Percentiles rank a stretch among this genome's conserved stretches.
These are phyloP conservation scores for Ophiostoma australiae DNA, from an alignment of 2,329 filamentous ascomycete genomes.

Conservation along the genomic window DNA sequence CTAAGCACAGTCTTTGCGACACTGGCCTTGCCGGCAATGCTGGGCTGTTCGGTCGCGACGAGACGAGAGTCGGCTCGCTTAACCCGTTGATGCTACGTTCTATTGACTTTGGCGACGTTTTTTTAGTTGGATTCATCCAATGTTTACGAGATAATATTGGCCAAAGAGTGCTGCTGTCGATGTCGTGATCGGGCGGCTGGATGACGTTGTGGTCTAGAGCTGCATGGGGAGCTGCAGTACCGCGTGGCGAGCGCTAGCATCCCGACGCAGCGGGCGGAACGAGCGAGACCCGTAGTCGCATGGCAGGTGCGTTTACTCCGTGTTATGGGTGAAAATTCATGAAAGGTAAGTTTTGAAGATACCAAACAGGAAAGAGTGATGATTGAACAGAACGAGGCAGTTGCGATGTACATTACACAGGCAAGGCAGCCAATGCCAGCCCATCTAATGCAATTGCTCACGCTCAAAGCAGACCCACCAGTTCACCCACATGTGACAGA, in stretches of 20 bases:
- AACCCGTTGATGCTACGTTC: neutral
- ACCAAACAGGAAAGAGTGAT: neutral
- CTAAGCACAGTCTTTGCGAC: neutral
- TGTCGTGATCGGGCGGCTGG: constrained; percentile 4
- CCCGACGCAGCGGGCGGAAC: neutral
- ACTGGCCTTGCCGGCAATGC: neutral
- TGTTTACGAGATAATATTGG: constrained; percentile 6
- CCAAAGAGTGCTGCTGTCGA: neutral
- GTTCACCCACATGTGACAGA: neutral
- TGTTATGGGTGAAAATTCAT: too few relatives aligned
- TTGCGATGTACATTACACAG: neutral
- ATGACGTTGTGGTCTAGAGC: constrained; percentile 8
- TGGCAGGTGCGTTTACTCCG: neutral
- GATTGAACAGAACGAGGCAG: neutral
- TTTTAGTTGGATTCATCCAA: neutral
- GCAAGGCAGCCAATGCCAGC: neutral
- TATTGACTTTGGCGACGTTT: neutral
- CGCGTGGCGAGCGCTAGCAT: neutral
- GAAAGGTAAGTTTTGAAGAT: too few relatives aligned
- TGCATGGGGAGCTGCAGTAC: neutral
- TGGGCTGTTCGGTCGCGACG: neutral
- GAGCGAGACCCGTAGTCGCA: neutral
- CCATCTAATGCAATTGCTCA: neutral
- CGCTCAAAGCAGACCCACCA: neutral
- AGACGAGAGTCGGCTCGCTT: neutral